These are phyloP conservation scores for Aspergillus sp. DNA, from an alignment of 2,329 filamentous ascomycete genomes.

Conservation along the genomic window DNA sequence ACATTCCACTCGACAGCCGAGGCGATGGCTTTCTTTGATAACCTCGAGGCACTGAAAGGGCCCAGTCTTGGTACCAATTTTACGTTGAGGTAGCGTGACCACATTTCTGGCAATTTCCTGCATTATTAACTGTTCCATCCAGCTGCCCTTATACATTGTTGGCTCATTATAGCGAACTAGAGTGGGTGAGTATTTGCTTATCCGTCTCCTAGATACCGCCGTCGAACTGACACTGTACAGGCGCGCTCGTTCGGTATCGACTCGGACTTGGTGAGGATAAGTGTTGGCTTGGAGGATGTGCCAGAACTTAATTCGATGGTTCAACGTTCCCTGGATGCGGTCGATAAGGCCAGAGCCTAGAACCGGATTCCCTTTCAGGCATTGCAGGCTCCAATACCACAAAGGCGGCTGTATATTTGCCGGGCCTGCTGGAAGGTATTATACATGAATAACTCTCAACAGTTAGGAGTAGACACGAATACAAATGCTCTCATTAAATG, in stretches of 20 bases:
- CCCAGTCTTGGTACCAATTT: constrained; percentile 96
- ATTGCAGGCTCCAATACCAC: too few relatives aligned
- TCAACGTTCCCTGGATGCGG: constrained; percentile 57
- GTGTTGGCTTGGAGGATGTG: constrained; percentile 78
- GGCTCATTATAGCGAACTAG: constrained; percentile 81
- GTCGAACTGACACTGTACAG: constrained; percentile 23
- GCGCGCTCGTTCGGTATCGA: constrained; percentile 73
- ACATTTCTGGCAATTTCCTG: not conserved
- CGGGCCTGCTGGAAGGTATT: not conserved
- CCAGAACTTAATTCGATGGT: constrained; percentile 57
- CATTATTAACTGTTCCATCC: constrained; percentile 8
- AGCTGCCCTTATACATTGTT: constrained; percentile 82
- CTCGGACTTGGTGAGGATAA: constrained; percentile 70
- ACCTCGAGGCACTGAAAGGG: constrained; percentile 79
- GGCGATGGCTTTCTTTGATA: constrained; percentile 75
- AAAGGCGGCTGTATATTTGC: too few relatives aligned
- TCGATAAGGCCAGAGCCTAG: constrained; percentile 17
- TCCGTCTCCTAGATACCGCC: not conserved
- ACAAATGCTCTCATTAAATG: too few relatives aligned
- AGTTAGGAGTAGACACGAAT: too few relatives aligned
- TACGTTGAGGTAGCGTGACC: constrained; percentile 57
- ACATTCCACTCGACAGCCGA: constrained; percentile 63
- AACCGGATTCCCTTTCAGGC: constrained; percentile 1
- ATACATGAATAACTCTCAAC: constrained; percentile 1
- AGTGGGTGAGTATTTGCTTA: constrained; percentile 56